Evolutionary conservation across 345 rosid genomes (phyloP), one percentile per base, ranked within the genome.

Genomic region (Chamaenerion angustifolium): DNA sequence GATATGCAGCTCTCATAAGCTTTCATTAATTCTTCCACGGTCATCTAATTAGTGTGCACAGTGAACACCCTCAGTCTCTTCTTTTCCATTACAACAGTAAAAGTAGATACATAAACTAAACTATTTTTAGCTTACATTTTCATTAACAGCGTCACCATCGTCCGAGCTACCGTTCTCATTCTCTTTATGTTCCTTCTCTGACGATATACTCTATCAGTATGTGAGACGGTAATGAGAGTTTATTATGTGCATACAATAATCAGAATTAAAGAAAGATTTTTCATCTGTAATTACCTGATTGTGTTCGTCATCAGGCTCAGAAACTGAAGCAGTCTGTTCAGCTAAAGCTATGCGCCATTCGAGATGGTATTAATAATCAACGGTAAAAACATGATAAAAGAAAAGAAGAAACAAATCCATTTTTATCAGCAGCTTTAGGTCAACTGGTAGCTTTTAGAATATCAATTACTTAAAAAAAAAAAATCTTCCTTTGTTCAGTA

Each of bases 1-100:
- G 79, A 71, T 57, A 75, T 78, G 70, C 98, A 92, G 43, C 63
- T 65, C 68, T 78, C 83, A 57, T 92, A 92, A 27, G 76, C 68
- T 54, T 56, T 70, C 82, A 81, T 81, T 42, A 92, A 82, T 47
- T 70, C 68, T 44, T 54, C 69, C 31, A 82, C 85, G 11, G 93
- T 81, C 82, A 87, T 78, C 98, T 92, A 60, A 56, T 31, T 31
- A 31, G 10, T 31, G 37, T 31, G 10, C 37, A 31, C 1, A 31
- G 37, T 31, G 1, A 1, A 31, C 27, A 31, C 6, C 8, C 37
- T 31, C 37, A 31, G 37, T 7, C 10, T 31, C 8, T 31, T 31
- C 27, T 8, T 31, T 31, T 31, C 37, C 7, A 8, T 31, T 31
- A 31, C 8, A 31, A 31, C 8, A 31, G 37, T 31, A 31, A 31